Percentiles rank a stretch among this genome's conserved stretches.
These are phyloP conservation scores for Capronia americana DNA, from an alignment of 2,329 filamentous ascomycete species.

Conservation along the genomic window DNA sequence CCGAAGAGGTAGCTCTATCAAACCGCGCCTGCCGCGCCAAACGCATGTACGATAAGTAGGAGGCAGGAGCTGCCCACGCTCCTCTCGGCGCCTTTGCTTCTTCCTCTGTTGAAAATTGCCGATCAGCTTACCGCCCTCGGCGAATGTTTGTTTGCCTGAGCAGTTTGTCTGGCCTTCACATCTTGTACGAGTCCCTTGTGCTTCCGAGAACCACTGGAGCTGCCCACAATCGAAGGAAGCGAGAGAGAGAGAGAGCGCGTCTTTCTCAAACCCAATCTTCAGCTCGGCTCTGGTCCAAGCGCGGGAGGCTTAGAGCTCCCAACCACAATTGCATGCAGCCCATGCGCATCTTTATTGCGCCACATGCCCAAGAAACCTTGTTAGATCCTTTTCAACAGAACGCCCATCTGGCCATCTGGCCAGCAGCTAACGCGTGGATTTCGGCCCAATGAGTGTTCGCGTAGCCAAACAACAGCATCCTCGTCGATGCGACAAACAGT, in stretches of 20 bases:
- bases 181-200: neutral
- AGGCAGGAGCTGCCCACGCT: neutral
- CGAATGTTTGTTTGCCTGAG: neutral
- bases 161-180: neutral
- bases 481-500: neutral
- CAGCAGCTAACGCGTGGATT: neutral
- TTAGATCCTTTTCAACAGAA: constrained; percentile 12
- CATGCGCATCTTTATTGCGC: constrained; percentile 18
- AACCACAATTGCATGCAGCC: constrained; percentile 10
- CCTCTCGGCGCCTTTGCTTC: neutral
- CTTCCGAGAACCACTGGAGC: too few relatives aligned
- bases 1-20: neutral
- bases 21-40: constrained; percentile 2
- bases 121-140: neutral
- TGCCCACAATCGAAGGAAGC: neutral
- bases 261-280: neutral
- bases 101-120: neutral
- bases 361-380: constrained; percentile 6
- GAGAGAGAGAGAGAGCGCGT: neutral
- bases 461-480: neutral
- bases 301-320: neutral
- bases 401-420: constrained; percentile 7
- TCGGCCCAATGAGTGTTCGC: constrained; percentile 1
- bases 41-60: neutral
- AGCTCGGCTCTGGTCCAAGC: neutral